These are phyloP conservation scores for Warburgia ugandensis DNA, from an alignment of 164 flowering plant genomes.

Conservation along the genomic window DNA sequence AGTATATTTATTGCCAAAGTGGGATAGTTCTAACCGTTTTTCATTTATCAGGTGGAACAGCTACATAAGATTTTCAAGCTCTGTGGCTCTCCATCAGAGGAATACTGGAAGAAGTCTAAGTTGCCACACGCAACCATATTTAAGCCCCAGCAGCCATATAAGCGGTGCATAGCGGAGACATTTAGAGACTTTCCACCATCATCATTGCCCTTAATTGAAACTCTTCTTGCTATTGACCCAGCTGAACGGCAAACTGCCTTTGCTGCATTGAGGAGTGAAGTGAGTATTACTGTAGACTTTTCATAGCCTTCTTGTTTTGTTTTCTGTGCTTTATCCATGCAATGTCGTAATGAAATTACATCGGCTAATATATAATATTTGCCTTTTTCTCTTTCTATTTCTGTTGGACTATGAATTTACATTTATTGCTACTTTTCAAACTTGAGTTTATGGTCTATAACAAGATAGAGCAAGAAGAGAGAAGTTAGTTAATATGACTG, in stretches of 20 bases:
- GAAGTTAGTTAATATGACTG: too few species aligned
- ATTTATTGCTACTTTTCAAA: neutral
- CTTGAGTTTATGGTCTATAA: neutral
- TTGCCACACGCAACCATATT: conserved; percentile 60
- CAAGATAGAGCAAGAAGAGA: neutral
- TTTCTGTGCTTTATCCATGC: neutral
- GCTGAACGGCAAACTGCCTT: conserved; percentile 34
- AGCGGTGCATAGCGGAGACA: conserved; percentile 37
- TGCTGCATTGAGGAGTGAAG: conserved; percentile 35
- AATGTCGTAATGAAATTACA: neutral
- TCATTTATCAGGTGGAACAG: conserved; percentile 52
- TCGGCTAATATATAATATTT: neutral
- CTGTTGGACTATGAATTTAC: neutral
- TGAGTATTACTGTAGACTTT: conserved; percentile 10
- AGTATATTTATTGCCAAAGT: neutral
- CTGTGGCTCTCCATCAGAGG: conserved; percentile 71
- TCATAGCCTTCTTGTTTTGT: neutral
- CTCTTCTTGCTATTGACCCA: conserved; percentile 46
- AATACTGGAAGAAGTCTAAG: conserved; percentile 52
- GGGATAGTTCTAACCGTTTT: neutral
- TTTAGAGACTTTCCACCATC: conserved; percentile 72
- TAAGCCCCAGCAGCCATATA: conserved; percentile 57
- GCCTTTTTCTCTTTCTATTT: neutral
- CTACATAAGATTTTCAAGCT: conserved; percentile 62
- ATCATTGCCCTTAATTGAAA: conserved; percentile 34